Evolutionary conservation across 106 monocot species (phyloP), one percentile per base, ranked within the genome.

Genomic region (Platanthera zijinensis): DNA sequence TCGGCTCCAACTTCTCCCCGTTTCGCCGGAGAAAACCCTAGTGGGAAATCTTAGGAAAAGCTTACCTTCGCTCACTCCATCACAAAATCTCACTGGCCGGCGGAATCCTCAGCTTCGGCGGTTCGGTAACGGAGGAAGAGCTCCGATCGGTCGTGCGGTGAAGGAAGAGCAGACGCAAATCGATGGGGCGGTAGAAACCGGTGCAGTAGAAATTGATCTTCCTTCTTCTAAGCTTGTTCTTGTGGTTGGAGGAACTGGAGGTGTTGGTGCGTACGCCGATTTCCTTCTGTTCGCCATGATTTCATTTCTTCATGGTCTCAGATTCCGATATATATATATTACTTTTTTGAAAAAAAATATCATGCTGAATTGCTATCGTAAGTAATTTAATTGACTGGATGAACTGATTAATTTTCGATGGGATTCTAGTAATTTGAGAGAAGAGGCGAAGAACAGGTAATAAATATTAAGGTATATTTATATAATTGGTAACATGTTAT

Each of bases 151-250:
- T 70, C 5, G 10, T 17, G 70, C 70, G n/a, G 70, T 70, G 1
- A 48, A 70, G 48, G 70, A 70, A 47, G 48, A 70, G 46, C 70
- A 70, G 70, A 48, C 11, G 45, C 70, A 47, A 48, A 25, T 5
- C 48, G 25, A 25, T 32, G 48, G 10, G 9, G 12, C 70, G 11
- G 28, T n/a, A 15, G 70, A 70, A 70, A 70, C 47, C 70, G 25
- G 48, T 8, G 17, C n/a, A 48, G 48, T 47, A 15, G 70, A 70
- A 70, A 48, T 47, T 7, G 48, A 70, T 70, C 70, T 17, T 47
- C 48, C 48, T n/a, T 8, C 70, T 70, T 70, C 70, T 5, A 70
- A 70, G 70, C 47, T 70, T 48, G 70, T 70, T 48, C 70, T 70
- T 8, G 70, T 70, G 1, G 70, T 70, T 48, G 70, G 70, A 15